Base-by-base conservation (phyloP, 1,284 basidiomycete genomes). In the Grifola frondosa region DNA sequence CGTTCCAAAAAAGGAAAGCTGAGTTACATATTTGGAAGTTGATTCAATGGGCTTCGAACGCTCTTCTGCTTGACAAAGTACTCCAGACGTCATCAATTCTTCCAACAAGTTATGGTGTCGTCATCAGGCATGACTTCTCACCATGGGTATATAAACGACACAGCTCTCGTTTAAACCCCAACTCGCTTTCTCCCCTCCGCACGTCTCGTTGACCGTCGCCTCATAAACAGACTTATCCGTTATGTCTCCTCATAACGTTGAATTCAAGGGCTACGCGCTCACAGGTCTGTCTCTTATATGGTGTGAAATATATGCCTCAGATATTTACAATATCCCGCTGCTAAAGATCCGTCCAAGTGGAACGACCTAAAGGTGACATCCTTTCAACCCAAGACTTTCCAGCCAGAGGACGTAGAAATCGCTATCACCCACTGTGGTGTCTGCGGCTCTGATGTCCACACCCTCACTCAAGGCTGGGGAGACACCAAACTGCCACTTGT, bases 401-500 rank as follows among this genome's bases (percentile, higher is more conserved):
- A 57, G 15, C 53, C 60, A 4, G 54, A 62, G 15, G 67, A 69
- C 44, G 56, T 70, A 40, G 68, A 69, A 36, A 59, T 70, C 41
- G 57, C 61, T 17, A 67, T 69, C 49, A 64, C 64, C 12, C 66
- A 68, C 49, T 68, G 66, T 48, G 66, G 62, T 30, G 66, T 68
- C 9, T 78, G 76, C 45, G 75, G 69, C 37, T 72, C 71, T 9
- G 77, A 81, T 56, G 69, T 80, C 21, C 78, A 81, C 54, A 78
- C 78, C n/a, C 59, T 74, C 46, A 61, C 52, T 10, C 57, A 67
- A 12, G 75, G 74, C 16, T 80, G 78, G 78, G 75, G 73, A n/a
- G 44, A 66, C 6, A 46, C 52, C 7, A 61, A 66, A 26, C 49
- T 60, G 47, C 73, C 74, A 23, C 53, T 75, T 23, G 69, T 75